phyloP scores from a whole-genome alignment of 75 land plant genomes.

The Adiantum capillusveneris region DNA sequence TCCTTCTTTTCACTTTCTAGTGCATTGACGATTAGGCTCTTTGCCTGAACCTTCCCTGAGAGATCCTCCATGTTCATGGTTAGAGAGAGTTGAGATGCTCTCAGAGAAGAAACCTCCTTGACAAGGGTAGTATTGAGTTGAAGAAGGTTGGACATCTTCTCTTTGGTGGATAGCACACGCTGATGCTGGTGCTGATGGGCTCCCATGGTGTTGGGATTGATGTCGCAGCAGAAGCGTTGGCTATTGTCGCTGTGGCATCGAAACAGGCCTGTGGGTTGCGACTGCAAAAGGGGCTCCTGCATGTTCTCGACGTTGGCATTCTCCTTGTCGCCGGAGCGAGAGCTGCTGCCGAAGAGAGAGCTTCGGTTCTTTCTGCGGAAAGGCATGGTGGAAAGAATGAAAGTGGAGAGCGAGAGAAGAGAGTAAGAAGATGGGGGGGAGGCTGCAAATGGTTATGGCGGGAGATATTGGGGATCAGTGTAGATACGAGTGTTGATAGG shows the following conservation, averaged over 20 bases:
- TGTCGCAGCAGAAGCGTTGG: neutral
- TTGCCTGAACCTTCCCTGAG: neutral
- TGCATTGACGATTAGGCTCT: neutral
- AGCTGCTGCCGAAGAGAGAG: neutral
- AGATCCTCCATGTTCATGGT: neutral
- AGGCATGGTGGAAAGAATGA: constrained; percentile 2
- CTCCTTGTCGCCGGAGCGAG: neutral
- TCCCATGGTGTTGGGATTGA: constrained; percentile 1
- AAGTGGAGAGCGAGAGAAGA: too few species aligned
- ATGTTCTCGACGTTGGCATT: neutral
- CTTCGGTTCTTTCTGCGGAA: constrained; percentile 1
- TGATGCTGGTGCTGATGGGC: neutral
- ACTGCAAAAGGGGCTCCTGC: neutral
- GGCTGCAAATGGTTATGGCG: too few species aligned
- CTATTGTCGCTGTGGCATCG: constrained; percentile 4
- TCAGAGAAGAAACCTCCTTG: constrained; percentile 2
- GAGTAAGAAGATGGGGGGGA: too few species aligned
- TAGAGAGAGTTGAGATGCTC: neutral
- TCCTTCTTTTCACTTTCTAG: neutral
- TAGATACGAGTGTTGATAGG: too few species aligned
- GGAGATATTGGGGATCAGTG: too few species aligned
- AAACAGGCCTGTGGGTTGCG: neutral
- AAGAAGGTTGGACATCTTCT: constrained; percentile 5
- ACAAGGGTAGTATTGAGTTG: neutral
- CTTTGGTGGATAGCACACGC: neutral